phyloP scores from a whole-genome alignment of 1,284 basidiomycete genomes.

The Austroboletus novae-zelandiae region DNA sequence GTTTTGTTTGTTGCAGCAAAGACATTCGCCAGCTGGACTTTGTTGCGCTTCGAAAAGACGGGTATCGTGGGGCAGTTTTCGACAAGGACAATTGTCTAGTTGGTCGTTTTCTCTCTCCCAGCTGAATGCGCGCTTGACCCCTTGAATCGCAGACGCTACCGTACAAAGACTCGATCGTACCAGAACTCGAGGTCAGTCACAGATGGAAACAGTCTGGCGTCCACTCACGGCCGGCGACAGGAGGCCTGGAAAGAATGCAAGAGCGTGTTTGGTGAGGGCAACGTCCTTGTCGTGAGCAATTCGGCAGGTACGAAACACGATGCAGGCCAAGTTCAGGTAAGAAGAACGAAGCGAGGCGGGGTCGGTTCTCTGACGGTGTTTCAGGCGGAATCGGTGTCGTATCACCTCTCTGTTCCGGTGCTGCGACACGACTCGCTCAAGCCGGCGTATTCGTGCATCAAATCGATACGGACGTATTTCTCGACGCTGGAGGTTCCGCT shows the following conservation, averaged over 20 bases:
- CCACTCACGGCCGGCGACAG: constrained; percentile 36
- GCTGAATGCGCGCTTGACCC: neutral
- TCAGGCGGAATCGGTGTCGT: constrained; percentile 83
- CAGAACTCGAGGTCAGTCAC: constrained; percentile 60
- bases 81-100: constrained; percentile 99
- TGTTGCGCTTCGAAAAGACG: constrained; percentile 67
- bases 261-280: constrained; percentile 70
- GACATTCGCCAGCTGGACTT: constrained; percentile 91
- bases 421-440: constrained; percentile 73
- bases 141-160: constrained; percentile 62
- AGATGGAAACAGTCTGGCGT: neutral
- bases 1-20: constrained; percentile 42
- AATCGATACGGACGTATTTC: constrained; percentile 53
- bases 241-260: constrained; percentile 79
- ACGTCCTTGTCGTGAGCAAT: constrained; percentile 92
- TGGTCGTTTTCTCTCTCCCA: constrained; percentile 22
- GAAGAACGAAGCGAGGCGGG: constrained; percentile 18
- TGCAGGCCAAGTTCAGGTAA: constrained; percentile 74
- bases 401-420: constrained; percentile 79
- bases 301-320: constrained; percentile 86
- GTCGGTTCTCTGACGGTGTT: neutral
- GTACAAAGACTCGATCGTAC: constrained; percentile 68
- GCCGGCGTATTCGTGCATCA: constrained; percentile 59
- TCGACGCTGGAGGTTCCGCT: constrained; percentile 43
- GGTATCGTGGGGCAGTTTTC: constrained; percentile 86